phyloP scores from a whole-genome alignment of 208 protist species.

The Trypanosoma melophagium region DNA sequence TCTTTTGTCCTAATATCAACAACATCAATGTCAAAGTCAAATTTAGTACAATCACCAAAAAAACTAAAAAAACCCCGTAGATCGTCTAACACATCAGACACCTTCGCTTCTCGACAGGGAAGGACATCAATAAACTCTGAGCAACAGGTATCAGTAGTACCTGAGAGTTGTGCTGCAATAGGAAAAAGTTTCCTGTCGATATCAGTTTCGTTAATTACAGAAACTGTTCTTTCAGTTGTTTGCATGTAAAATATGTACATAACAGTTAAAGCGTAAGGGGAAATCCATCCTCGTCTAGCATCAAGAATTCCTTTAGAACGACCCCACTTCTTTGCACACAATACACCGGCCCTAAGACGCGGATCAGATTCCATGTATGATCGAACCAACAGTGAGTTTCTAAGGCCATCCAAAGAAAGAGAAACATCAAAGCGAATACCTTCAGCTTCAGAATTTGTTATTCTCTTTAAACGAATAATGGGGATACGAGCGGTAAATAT shows the following conservation, averaged over 20 bases:
- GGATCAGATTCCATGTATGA: conserved; percentile 64
- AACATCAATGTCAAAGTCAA: conserved; percentile 74
- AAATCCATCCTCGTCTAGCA: conserved; percentile 77
- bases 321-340: conserved; percentile 75
- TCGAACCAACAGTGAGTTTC: conserved; percentile 70
- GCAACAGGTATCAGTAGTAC: neutral
- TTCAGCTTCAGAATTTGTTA: neutral
- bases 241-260: conserved; percentile 82
- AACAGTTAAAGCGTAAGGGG: conserved; percentile 79
- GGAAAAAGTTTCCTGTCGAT: conserved; percentile 25
- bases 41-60: conserved; percentile 39
- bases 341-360: conserved; percentile 47
- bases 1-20: conserved; percentile 64
- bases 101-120: conserved; percentile 30
- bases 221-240: conserved; percentile 29
- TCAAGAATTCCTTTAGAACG: conserved; percentile 62
- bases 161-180: neutral
- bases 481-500: conserved; percentile 80
- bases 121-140: conserved; percentile 24
- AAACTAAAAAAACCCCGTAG: conserved; percentile 61
- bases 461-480: conserved; percentile 47
- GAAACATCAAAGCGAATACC: conserved; percentile 72
- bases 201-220: conserved; percentile 36
- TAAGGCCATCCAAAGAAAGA: conserved; percentile 63
- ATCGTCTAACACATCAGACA: conserved; percentile 39